Evolutionary conservation across 192 early-diverging fungal genomes (phyloP).

Genomic region (Paraglomus brasilianum): DNA sequence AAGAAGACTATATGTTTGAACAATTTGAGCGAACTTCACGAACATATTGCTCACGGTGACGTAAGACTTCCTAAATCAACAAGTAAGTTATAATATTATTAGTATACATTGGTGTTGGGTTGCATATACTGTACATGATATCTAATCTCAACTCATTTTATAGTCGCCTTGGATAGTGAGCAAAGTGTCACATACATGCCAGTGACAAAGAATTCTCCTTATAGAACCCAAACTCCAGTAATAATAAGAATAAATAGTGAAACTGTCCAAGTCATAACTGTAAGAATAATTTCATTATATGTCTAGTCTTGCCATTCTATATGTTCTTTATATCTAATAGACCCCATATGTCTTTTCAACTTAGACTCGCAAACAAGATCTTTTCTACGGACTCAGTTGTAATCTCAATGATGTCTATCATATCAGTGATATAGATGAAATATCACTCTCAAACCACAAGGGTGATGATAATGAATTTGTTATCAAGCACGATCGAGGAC

Average conservation of each 20-base stretch:
- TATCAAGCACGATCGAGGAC: slow-evolving; percentile 74
- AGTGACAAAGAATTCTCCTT: slow-evolving; percentile 67
- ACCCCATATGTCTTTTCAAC: slow-evolving; percentile 15
- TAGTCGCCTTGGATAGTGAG: slow-evolving; percentile 70
- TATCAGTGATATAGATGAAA: slow-evolving; percentile 77
- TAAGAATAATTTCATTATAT: slow-evolving; percentile 22
- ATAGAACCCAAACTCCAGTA: slow-evolving; percentile 67
- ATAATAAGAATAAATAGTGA: slow-evolving; percentile 81
- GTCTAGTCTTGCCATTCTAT: no score
- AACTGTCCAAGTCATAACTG: slow-evolving; percentile 75
- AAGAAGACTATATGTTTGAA: slow-evolving; percentile 71
- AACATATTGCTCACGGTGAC: slow-evolving; percentile 72
- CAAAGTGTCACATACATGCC: slow-evolving; percentile 61
- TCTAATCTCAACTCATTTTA: not conserved
- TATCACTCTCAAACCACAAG: slow-evolving; percentile 53
- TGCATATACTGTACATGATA: no score
- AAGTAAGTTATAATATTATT: slow-evolving; percentile 33
- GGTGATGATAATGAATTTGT: slow-evolving; percentile 71
- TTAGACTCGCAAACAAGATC: slow-evolving; percentile 69
- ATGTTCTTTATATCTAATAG: not conserved
- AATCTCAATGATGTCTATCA: slow-evolving; percentile 86
- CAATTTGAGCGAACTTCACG: slow-evolving; percentile 66
- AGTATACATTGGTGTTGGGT: not conserved
- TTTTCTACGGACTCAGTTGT: slow-evolving; percentile 65
- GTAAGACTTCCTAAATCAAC: slow-evolving; percentile 76